Percentiles rank a stretch among this genome's conserved stretches.
Evolutionary conservation across 1,284 basidiomycete genomes (phyloP).

Genomic region (Ceratobasidium sp.): DNA sequence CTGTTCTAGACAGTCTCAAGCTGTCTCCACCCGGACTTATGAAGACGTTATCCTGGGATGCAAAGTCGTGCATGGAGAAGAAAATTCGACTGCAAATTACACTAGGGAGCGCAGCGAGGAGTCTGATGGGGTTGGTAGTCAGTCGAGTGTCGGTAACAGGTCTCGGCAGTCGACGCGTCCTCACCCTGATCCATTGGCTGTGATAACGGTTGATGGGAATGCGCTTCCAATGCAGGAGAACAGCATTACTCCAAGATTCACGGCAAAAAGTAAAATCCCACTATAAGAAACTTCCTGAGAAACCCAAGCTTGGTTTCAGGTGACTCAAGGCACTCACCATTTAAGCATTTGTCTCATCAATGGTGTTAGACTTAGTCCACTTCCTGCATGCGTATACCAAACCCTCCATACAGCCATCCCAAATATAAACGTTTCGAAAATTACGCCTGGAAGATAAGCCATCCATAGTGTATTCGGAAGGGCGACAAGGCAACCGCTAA

Average conservation of each 20-base stretch:
- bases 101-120: background rate
- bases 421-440: background rate
- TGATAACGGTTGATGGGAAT: background rate
- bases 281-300: background rate
- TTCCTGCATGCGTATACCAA: background rate
- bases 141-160: too few relatives aligned
- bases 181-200: background rate
- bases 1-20: too few relatives aligned
- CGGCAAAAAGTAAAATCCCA: background rate
- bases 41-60: background rate
- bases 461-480: background rate
- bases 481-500: background rate
- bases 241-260: background rate
- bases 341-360: background rate
- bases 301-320: background rate
- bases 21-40: too few relatives aligned
- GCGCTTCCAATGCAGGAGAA: background rate
- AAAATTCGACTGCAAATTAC: background rate
- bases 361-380: background rate
- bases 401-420: background rate
- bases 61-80: background rate
- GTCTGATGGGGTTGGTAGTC: background rate
- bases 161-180: too few relatives aligned
- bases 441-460: background rate
- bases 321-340: background rate